Conservation (phyloP, 345 rosid species). For the Salix koriyanagi region DNA sequence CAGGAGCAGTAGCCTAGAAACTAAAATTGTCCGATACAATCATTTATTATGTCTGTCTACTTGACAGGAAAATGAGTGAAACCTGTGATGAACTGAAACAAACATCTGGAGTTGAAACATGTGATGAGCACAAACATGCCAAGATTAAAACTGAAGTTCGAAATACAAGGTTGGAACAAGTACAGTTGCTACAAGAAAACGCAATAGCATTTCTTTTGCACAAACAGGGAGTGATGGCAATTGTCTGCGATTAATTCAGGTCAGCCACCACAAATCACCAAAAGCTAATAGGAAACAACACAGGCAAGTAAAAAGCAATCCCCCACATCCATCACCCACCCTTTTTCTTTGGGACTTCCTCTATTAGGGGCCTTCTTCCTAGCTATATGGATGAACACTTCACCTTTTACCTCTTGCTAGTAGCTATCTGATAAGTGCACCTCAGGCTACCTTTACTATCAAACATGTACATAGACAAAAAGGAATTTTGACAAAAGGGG, state of each 20-base stretch:
- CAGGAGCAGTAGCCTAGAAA: no score
- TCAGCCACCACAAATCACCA: constrained; percentile 37
- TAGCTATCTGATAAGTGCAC: constrained; percentile 30
- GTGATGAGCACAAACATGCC: neutral
- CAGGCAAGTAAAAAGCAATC: neutral
- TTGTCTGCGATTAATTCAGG: constrained; percentile 25
- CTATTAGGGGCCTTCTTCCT: constrained; percentile 28
- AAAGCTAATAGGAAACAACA: constrained; percentile 22
- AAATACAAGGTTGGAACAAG: neutral
- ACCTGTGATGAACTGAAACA: no score
- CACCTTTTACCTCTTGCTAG: constrained; percentile 25
- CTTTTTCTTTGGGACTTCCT: constrained; percentile 20
- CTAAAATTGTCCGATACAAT: no score
- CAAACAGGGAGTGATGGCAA: constrained; percentile 28
- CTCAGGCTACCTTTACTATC: constrained; percentile 39
- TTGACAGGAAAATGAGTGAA: no score
- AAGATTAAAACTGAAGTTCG: neutral
- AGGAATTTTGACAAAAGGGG: constrained; percentile 12
- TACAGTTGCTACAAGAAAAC: constrained; percentile 5
- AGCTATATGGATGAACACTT: constrained; percentile 31
- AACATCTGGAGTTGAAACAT: neutral
- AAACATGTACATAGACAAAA: constrained; percentile 46
- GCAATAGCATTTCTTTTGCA: constrained; percentile 37
- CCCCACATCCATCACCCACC: constrained; percentile 19
- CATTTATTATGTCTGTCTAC: no score